phyloP scores from a whole-genome alignment of 1,139 yeast species.

The Debaryomycetaceae sp. region DNA sequence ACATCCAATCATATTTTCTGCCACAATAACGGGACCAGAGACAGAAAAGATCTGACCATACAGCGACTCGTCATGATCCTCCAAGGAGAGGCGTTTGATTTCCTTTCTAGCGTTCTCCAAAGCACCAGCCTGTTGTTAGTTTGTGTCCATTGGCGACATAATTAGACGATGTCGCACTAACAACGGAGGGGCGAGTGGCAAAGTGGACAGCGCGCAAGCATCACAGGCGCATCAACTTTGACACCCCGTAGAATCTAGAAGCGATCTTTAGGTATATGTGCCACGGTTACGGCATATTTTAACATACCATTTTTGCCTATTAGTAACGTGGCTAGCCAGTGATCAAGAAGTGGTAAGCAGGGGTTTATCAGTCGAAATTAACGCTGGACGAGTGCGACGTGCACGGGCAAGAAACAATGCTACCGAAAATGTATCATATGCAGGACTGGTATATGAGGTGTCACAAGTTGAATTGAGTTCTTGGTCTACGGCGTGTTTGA shows the following conservation, averaged over 20 bases:
- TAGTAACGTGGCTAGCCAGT: background rate
- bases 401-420: slow-evolving; percentile 7
- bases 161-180: no score
- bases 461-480: slow-evolving; percentile 1
- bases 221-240: no score
- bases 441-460: slow-evolving; percentile 3
- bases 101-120: slow-evolving; percentile 96
- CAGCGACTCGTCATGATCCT: slow-evolving; percentile 70
- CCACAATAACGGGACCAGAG: slow-evolving; percentile 95
- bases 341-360: slow-evolving; percentile 1
- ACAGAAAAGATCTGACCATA: slow-evolving; percentile 90
- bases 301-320: slow-evolving; percentile 11
- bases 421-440: slow-evolving; percentile 4
- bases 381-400: slow-evolving; percentile 9
- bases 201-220: no score
- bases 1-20: slow-evolving; percentile 98
- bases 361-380: slow-evolving; percentile 8
- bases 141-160: background rate
- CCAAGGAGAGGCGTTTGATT: slow-evolving; percentile 78
- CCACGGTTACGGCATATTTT: no score
- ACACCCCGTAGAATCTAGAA: no score
- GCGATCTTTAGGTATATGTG: no score
- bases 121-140: slow-evolving; percentile 73
- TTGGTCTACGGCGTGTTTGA: no score
- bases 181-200: no score